These are phyloP conservation scores for Auricularia sp. DNA, from an alignment of 768 basidiomycete genomes.

Conservation along the genomic window DNA sequence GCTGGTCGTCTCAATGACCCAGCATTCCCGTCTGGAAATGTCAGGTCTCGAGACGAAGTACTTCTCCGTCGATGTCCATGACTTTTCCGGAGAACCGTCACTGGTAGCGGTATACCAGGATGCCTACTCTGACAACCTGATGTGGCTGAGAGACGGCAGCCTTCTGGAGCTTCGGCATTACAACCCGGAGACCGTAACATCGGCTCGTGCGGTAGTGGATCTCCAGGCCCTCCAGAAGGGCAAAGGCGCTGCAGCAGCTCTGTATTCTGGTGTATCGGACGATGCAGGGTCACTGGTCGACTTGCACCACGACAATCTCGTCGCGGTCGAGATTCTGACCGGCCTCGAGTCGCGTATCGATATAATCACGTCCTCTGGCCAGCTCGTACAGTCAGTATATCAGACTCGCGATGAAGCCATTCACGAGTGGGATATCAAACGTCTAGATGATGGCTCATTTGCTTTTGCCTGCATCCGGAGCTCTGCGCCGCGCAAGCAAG, in stretches of 20 bases:
- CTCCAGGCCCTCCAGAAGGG: background rate
- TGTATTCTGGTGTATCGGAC: background rate
- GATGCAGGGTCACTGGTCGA: background rate
- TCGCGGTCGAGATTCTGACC: conserved; percentile 4
- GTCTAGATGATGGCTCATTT: conserved; percentile 3
- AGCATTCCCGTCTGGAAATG: background rate
- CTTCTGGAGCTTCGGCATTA: background rate
- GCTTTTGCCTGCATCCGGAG: conserved; percentile 5
- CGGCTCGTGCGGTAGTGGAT: background rate
- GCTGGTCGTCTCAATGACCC: background rate
- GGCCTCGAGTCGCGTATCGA: conserved; percentile 9
- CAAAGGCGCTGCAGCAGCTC: background rate
- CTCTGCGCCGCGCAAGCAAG: conserved; percentile 7
- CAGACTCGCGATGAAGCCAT: background rate
- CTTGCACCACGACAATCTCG: background rate
- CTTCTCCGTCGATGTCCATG: background rate
- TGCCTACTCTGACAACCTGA: background rate
- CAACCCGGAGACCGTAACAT: background rate
- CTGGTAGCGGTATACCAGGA: background rate
- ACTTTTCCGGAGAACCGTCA: background rate
- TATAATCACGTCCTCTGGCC: conserved; percentile 5
- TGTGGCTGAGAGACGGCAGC: background rate
- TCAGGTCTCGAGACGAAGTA: background rate
- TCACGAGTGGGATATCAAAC: conserved; percentile 5
- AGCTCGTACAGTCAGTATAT: conserved; percentile 1